These are phyloP conservation scores for Acanthamoeba castellanii DNA, from an alignment of 208 protist genomes.

Conservation along the genomic window DNA sequence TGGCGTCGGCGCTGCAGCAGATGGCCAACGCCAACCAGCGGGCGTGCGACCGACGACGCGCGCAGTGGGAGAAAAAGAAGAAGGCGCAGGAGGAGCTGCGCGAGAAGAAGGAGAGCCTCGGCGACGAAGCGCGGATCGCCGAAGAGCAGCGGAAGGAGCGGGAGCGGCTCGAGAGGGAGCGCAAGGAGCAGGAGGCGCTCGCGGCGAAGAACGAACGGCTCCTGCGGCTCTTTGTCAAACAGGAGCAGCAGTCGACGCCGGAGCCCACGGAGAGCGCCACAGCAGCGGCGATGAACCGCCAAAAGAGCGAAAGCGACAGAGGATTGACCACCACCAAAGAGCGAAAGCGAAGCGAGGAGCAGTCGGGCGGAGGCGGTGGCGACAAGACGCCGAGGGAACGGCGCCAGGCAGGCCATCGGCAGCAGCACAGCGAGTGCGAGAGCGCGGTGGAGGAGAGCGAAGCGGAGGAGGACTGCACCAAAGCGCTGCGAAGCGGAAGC, in stretches of 20 bases:
- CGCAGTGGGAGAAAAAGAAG: slow-evolving; percentile 28
- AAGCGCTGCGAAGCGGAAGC: background rate
- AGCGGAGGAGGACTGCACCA: background rate
- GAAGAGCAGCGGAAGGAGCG: background rate
- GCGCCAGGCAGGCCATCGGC: background rate
- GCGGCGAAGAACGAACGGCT: slow-evolving; percentile 8
- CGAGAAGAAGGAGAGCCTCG: background rate
- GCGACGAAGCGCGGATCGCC: background rate
- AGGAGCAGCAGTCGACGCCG: background rate
- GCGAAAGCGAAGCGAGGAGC: slow-evolving; percentile 23
- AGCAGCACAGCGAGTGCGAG: background rate
- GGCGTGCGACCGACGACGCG: background rate
- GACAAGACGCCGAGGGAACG: background rate
- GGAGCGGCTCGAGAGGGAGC: background rate
- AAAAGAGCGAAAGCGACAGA: slow-evolving; percentile 21
- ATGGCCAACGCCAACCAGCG: slow-evolving; percentile 46
- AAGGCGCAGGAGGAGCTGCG: background rate
- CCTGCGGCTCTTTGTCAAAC: background rate
- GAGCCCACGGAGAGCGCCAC: background rate
- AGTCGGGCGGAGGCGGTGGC: background rate
- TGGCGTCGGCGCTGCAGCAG: background rate
- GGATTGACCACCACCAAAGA: background rate
- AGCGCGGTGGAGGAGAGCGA: background rate
- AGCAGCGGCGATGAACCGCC: background rate
- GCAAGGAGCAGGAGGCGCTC: slow-evolving; percentile 50